Evolutionary conservation across 768 basidiomycete genomes (phyloP).

Genomic region (Podaxis carcinomalis): DNA sequence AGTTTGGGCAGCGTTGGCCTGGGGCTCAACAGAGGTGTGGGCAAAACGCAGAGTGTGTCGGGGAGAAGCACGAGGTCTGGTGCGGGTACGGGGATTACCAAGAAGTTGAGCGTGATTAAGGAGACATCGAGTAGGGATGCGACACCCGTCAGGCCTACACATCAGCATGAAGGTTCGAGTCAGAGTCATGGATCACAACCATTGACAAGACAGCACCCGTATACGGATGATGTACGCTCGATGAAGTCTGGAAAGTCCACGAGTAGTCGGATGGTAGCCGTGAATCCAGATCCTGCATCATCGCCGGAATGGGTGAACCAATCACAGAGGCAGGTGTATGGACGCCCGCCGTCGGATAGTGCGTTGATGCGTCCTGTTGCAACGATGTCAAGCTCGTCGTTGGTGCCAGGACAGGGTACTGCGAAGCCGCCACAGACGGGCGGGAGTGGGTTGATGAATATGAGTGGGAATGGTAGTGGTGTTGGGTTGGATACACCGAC

Average conservation of each 20-base stretch:
- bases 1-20: background rate
- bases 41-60: constrained; percentile 11
- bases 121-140: constrained; percentile 30
- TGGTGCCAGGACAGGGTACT: background rate
- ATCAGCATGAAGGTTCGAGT: background rate
- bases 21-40: background rate
- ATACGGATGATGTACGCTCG: constrained; percentile 4
- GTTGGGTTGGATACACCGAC: constrained; percentile 5
- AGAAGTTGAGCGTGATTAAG: constrained; percentile 32
- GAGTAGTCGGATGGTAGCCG: constrained; percentile 4
- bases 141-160: constrained; percentile 17
- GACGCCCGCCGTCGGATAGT: background rate
- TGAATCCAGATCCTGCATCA: constrained; percentile 6
- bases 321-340: background rate
- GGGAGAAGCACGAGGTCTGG: constrained; percentile 8
- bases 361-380: background rate
- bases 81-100: constrained; percentile 2
- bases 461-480: background rate
- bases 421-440: background rate
- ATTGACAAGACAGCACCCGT: background rate
- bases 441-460: constrained; percentile 1
- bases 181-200: background rate
- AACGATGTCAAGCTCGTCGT: background rate
- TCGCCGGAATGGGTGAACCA: constrained; percentile 3
- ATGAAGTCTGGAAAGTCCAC: constrained; percentile 9